phyloP scores from a whole-genome alignment of 73 alveolate genomes.

The Strombidium stylifer region DNA sequence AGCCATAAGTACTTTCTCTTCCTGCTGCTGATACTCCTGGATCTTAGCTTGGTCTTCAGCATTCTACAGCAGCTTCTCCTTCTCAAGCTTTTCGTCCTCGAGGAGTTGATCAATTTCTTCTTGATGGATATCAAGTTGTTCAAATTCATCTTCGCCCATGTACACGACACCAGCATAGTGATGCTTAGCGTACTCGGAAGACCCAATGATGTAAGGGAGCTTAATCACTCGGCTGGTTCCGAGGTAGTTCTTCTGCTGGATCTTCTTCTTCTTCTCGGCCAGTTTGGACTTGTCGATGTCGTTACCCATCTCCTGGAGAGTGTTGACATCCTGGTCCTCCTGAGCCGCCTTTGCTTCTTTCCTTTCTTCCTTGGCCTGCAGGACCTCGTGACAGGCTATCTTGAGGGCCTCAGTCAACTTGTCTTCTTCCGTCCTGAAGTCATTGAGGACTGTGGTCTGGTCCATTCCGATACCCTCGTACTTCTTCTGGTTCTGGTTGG shows the following conservation, averaged over 20 bases:
- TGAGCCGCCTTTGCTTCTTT: too few species aligned
- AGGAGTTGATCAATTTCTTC: conserved; percentile 16
- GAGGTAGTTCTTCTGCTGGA: conserved; percentile 12
- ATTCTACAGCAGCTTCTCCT: conserved; percentile 10
- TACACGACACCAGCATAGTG: conserved; percentile 40
- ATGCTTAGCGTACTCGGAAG: conserved; percentile 26
- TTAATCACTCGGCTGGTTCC: conserved; percentile 37
- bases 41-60: conserved; percentile 35
- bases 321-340: too few species aligned
- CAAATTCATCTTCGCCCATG: conserved; percentile 22
- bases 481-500: background rate
- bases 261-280: too few species aligned
- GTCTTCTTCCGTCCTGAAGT: too few species aligned
- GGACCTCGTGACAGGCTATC: conserved; percentile 20
- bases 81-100: conserved; percentile 11
- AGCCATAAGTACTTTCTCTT: background rate
- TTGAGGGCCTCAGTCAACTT: conserved; percentile 11
- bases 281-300: too few species aligned
- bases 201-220: conserved; percentile 41
- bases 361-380: conserved; percentile 7
- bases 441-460: too few species aligned
- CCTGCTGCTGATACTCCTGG: conserved; percentile 10
- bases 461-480: background rate
- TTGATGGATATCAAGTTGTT: conserved; percentile 14
- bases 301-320: too few species aligned